Percentiles rank a stretch among this genome's conserved stretches.
These are phyloP conservation scores for Pseudogymnoascus sp. DNA, from an alignment of 2,329 filamentous ascomycete genomes.

Conservation along the genomic window DNA sequence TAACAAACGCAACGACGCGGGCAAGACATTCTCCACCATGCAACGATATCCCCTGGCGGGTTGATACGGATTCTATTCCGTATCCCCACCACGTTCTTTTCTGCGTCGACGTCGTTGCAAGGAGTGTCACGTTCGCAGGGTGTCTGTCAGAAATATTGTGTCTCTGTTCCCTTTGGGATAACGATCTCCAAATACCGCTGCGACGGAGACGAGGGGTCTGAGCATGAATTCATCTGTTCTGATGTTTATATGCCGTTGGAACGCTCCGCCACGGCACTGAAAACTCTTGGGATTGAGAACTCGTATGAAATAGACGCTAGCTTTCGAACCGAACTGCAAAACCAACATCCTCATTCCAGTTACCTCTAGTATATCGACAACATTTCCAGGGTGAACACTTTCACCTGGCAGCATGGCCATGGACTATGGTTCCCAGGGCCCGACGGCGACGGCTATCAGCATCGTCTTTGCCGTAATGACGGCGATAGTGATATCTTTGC, in stretches of 20 bases:
- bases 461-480: slow-evolving; percentile 11
- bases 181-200: slow-evolving; percentile 4
- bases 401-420: background rate
- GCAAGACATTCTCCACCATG: background rate
- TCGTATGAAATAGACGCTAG: background rate
- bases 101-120: background rate
- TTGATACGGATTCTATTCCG: slow-evolving; percentile 4
- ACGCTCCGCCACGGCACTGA: background rate
- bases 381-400: background rate
- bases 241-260: slow-evolving; percentile 5
- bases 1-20: background rate
- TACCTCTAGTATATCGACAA: background rate
- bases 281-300: background rate
- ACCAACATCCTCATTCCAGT: background rate
- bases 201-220: background rate
- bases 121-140: background rate
- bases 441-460: background rate
- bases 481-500: slow-evolving; percentile 1
- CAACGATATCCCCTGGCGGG: background rate
- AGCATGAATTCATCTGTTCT: slow-evolving; percentile 1
- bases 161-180: slow-evolving; percentile 1
- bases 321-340: background rate
- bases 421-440: slow-evolving; percentile 3
- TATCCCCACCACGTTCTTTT: slow-evolving; percentile 1
- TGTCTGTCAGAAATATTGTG: slow-evolving; percentile 3